Evolutionary conservation across 345 rosid species (phyloP), one percentile per base, ranked within the genome.

Genomic region (Citrus sinensis): DNA sequence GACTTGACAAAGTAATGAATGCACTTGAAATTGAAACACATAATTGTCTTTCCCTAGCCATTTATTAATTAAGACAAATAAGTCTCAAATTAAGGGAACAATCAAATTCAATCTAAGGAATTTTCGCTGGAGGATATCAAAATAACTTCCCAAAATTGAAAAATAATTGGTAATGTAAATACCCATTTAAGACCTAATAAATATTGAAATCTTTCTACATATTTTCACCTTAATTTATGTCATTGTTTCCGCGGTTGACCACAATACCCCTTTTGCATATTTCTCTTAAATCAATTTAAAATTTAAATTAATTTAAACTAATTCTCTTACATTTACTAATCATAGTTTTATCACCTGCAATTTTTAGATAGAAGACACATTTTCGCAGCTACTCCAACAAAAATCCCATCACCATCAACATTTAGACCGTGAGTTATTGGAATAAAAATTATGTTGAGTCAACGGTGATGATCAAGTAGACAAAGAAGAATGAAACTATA

Each of bases 181-280:
- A 32, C 34, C 74, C 82, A 80, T 63, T 79, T 78, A 86, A 46
- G 17, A 20, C 67, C 42, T 49, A 71, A 70, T 76, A 80, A 84
- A 80, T 67, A 68, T 42, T 25, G 51, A 32, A 76, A 78, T 66
- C 78, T 55, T 73, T 73, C 22, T 51, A 71, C 34, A 49, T 39
- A n/a, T 76, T 51, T 54, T 10, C 32, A 22, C n/a, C 77, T 35
- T 9, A 42, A 76, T 79, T 76, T 74, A 14, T 75, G 27, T 20
- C 49, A 58, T 5, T 29, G 30, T 68, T 73, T 67, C 39, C 55
- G n/a, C 24, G 27, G 11, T 76, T 63, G 25, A 24, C 71, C 61
- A 20, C 22, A 65, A 9, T 67, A 11, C 5, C 51, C 51, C 34
- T 7, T 27, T 17, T 16, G 59, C 7, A 29, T 17, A n/a, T 16